Base-by-base conservation (phyloP, 169 alveolate species). In the Amoebophrya sp. region DNA sequence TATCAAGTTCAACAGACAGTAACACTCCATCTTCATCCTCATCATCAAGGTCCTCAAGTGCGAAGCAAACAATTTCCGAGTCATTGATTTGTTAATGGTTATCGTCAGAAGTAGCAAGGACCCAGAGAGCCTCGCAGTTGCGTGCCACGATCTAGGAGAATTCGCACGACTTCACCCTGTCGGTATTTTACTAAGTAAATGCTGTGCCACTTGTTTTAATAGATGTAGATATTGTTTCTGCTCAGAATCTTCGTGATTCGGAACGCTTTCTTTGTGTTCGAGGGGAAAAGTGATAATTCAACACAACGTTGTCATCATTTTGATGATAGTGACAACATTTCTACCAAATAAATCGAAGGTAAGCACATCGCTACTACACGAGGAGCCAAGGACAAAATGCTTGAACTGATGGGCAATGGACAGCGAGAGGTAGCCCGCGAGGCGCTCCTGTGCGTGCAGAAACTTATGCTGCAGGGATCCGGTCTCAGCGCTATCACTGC, bases 71-170 rank as follows among this genome's bases (percentile, higher is more conserved):
- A 95, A 95, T 77, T 95, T 94, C 90, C 47, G 54, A 34, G 90
- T 89, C 18, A 39, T 26, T 14, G 55, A 40, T 39, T 12, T 40
- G 10, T 0, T 39, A n/a, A 40, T 26, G 40, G 90, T 38, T 14
- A 40, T 36, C 33, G 38, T 39, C 55, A 34, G 41, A 38, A 14
- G 39, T 55, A n/a, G 41, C 40, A 90, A 78, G 29, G 94, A 94
- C 77, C 93, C 93, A 14, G 95, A 94, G 40, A 95, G 96, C n/a
- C 94, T 93, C 40, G 95, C 97, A 41, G 96, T 96, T 36, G 97
- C 97, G 41, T 96, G 97, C 91, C 95, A 95, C 93, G 97, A 96
- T 91, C 94, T 96, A 34, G 97, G 97, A 36, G 97, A 96, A 90
- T 96, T 96, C 91, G 97, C 97, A 29, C 92, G 97, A 41, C 94